These are phyloP conservation scores for Lachnellula subtilissima DNA, from an alignment of 2,329 filamentous ascomycete genomes.

Conservation along the genomic window DNA sequence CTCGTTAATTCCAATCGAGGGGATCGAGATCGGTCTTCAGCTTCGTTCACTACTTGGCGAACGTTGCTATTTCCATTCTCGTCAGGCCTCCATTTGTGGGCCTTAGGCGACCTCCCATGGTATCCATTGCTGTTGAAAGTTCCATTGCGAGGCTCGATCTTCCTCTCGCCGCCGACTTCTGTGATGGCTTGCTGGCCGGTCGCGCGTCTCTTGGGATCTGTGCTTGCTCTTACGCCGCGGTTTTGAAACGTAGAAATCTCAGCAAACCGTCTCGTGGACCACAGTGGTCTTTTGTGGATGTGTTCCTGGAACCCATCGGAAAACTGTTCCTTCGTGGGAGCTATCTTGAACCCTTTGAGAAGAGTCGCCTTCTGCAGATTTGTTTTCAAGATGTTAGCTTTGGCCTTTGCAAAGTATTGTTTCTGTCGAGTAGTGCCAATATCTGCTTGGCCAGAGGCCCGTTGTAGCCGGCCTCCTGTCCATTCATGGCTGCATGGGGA, in stretches of 20 bases:
- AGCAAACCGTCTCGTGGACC: not conserved
- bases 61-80: not conserved
- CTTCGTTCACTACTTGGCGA: not conserved
- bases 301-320: slow-evolving; percentile 11
- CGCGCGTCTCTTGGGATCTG: not conserved
- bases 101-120: too few species aligned
- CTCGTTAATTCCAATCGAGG: not conserved
- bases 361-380: slow-evolving; percentile 26
- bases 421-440: slow-evolving; percentile 38
- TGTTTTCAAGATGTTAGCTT: slow-evolving; percentile 29
- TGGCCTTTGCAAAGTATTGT: slow-evolving; percentile 43
- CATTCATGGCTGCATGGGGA: slow-evolving; percentile 38
- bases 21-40: not conserved
- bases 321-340: slow-evolving; percentile 24
- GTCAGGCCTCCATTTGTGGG: not conserved
- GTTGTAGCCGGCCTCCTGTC: slow-evolving; percentile 44
- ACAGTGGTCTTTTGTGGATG: not conserved
- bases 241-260: not conserved
- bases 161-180: not conserved
- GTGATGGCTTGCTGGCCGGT: not conserved
- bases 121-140: not conserved
- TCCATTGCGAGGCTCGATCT: not conserved
- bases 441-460: slow-evolving; percentile 35
- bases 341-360: slow-evolving; percentile 28
- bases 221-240: not conserved